A percentile compares a stretch with the other conserved stretches of the same genome.
These are phyloP conservation scores for Phaeoacremonium minimum DNA, from an alignment of 2,329 filamentous ascomycete species.

Conservation along the genomic window DNA sequence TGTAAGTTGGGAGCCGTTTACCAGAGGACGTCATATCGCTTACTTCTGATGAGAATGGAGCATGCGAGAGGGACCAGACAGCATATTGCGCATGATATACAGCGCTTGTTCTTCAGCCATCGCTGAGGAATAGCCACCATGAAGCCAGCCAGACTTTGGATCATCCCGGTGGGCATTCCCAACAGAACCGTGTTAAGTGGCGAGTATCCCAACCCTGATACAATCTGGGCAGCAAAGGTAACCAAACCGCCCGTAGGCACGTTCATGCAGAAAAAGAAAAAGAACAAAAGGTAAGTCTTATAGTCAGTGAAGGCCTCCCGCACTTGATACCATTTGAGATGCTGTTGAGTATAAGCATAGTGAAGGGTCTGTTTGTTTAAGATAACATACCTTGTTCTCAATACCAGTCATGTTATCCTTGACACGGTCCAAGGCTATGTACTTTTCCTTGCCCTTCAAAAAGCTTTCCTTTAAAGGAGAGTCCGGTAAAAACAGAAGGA, in stretches of 20 bases:
- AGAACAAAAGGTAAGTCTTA: background rate
- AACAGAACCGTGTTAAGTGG: conserved; percentile 16
- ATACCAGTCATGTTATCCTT: conserved; percentile 2
- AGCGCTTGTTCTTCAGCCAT: too few species aligned
- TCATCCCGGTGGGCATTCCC: conserved; percentile 20
- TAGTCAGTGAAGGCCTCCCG: background rate
- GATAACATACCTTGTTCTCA: background rate
- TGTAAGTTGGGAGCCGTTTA: too few species aligned
- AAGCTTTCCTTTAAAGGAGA: background rate
- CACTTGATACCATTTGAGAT: conserved; percentile 1
- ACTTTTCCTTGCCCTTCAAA: conserved; percentile 1
- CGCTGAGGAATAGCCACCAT: too few species aligned
- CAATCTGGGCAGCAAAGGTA: conserved; percentile 21
- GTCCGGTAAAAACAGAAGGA: background rate
- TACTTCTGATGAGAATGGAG: too few species aligned
- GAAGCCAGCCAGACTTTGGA: too few species aligned
- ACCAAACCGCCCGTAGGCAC: conserved; percentile 12
- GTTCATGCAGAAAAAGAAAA: background rate
- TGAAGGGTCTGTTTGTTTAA: background rate
- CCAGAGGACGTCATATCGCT: too few species aligned
- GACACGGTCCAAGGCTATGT: background rate
- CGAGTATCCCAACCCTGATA: conserved; percentile 18
- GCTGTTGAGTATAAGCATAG: background rate
- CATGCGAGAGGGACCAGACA: too few species aligned
- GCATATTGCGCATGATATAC: too few species aligned